Evolutionary conservation across 73 alveolate species (phyloP).

Genomic region (Blepharisma stoltei): DNA sequence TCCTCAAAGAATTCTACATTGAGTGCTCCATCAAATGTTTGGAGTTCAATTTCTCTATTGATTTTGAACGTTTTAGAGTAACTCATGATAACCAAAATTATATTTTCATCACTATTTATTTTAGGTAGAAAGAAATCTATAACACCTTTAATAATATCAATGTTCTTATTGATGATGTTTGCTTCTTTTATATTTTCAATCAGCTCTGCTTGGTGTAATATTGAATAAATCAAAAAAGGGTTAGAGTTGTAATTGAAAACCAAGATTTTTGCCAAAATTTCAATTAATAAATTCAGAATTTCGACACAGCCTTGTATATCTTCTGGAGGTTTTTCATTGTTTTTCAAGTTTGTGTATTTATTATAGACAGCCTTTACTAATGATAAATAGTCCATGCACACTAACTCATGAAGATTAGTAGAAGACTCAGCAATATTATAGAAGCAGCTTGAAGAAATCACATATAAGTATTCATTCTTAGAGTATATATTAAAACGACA

Average conservation of each 20-base stretch:
- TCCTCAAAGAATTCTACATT: no score
- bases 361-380: background rate
- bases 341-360: background rate
- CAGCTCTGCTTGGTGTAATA: constrained; percentile 4
- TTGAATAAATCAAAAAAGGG: background rate
- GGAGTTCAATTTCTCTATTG: no score
- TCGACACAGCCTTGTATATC: background rate
- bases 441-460: background rate
- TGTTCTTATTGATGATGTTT: background rate
- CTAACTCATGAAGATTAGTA: background rate
- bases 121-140: no score
- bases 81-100: no score
- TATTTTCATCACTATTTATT: no score
- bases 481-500: no score
- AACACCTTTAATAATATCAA: background rate
- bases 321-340: background rate
- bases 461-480: background rate
- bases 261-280: background rate
- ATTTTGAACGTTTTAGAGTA: no score
- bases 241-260: background rate
- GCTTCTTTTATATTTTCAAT: background rate
- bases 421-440: background rate
- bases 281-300: constrained; percentile 3
- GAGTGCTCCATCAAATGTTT: no score
- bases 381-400: background rate